Evolutionary conservation across 2,329 filamentous ascomycete species (phyloP).

Genomic region (Pseudocercospora vitis): DNA sequence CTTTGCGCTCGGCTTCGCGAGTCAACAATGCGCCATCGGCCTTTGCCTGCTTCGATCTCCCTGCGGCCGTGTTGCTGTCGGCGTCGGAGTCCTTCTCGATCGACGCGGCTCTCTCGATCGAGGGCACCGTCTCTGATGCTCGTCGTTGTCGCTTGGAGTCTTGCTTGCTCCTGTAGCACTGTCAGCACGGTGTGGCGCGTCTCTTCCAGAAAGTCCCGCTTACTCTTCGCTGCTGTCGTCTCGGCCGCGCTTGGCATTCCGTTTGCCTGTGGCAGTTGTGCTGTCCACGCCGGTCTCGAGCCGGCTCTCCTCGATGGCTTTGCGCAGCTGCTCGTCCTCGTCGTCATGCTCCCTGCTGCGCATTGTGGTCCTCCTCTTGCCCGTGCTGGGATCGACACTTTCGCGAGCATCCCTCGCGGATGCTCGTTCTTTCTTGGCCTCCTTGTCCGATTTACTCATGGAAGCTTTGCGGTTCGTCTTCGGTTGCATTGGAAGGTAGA

Average conservation of each 20-base stretch:
- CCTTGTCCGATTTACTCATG: conserved; percentile 61
- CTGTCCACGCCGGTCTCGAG: conserved; percentile 61
- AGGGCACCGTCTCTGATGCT: conserved; percentile 65
- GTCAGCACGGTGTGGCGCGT: too few relatives aligned
- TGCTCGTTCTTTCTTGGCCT: conserved; percentile 58
- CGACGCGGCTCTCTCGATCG: conserved; percentile 47
- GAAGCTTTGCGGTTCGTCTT: conserved; percentile 63
- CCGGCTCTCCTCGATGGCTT: conserved; percentile 94
- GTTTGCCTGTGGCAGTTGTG: conserved; percentile 55
- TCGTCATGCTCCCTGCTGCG: conserved; percentile 96
- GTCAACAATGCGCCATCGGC: conserved; percentile 52
- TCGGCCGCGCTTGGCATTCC: conserved; percentile 76
- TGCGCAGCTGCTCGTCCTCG: conserved; percentile 83
- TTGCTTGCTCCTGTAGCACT: conserved; percentile 61
- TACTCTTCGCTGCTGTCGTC: conserved; percentile 96
- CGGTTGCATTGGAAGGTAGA: conserved; percentile 60
- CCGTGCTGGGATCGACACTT: conserved; percentile 58
- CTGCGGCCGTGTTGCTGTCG: conserved; percentile 43
- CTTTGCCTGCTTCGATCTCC: conserved; percentile 44
- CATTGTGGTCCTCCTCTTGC: conserved; percentile 92
- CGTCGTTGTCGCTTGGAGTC: conserved; percentile 81
- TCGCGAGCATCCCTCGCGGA: conserved; percentile 48
- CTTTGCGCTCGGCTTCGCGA: conserved; percentile 64
- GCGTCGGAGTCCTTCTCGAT: conserved; percentile 71
- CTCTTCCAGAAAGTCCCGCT: too few relatives aligned